Evolutionary conservation across 176 grass and related monocot genomes (phyloP), one percentile per base, ranked within the genome.

Genomic region (Carex pumila): DNA sequence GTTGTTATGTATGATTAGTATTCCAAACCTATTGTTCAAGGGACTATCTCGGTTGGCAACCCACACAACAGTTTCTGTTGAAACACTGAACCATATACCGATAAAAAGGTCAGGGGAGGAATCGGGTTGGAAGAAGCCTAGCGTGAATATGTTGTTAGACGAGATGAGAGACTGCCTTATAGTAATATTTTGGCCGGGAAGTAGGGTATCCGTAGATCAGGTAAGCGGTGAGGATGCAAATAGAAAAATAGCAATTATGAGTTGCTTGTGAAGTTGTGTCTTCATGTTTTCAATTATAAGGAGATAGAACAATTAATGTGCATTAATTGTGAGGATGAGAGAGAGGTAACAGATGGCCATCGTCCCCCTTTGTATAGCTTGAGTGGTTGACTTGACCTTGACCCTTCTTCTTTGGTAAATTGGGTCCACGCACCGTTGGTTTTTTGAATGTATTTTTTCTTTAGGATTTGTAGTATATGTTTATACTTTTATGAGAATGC

Each of bases 1-100:
- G 11, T 54, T 54, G 47, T 17, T 45, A 47, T 11, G 75, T 7
- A 94, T 11, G 1, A 21, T 1, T 18, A 89, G 4, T 1, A 50
- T 5, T 57, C 79, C 79, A 17, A 82, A 76, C 1, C 61, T 69
- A 64, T 17, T 59, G 39, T 66, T 87, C 2, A 91, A 75, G 7
- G 91, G 87, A 75, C 45, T 47, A 67, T 85, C 87, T 32, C 91
- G 81, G 81, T 94, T 94, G 65, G 92, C 88, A 54, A 94, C 89
- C 92, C 92, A 94, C n/a, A 94, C 73, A 4, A 94, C 54, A 63
- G 75, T 81, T 29, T 41, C 49, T 12, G 90, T 66, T 25, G 85
- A 71, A 37, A 80, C 75, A 43, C 72, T 82, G 84, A 86, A 94
- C 92, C 90, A 91, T 29, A 94, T 90, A 45, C 92, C 92, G 0